phyloP scores from a whole-genome alignment of 1,284 basidiomycete genomes.

The Thecaphora frezii region DNA sequence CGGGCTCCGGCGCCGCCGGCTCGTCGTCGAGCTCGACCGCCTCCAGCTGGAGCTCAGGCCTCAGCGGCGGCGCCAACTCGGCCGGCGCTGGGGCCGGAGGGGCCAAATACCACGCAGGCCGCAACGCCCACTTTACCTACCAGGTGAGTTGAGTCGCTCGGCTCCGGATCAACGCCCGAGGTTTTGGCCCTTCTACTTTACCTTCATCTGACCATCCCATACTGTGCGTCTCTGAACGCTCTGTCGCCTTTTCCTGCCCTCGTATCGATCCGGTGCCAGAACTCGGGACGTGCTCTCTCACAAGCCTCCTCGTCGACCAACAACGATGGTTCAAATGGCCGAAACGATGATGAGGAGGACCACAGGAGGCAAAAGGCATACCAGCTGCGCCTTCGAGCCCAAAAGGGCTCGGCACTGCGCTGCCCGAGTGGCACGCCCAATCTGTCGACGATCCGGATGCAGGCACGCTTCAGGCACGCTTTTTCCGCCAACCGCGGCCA shows the following conservation, averaged over 20 bases:
- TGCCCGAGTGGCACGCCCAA: slow-evolving; percentile 4
- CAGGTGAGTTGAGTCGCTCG: slow-evolving; percentile 6
- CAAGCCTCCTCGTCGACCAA: slow-evolving; percentile 30
- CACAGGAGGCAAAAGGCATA: slow-evolving; percentile 24
- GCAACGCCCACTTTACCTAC: slow-evolving; percentile 46
- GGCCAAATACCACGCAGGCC: slow-evolving; percentile 49
- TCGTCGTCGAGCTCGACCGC: slow-evolving; percentile 30
- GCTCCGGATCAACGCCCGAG: background rate
- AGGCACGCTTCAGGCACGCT: slow-evolving; percentile 31
- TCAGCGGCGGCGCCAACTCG: slow-evolving; percentile 34
- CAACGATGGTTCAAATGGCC: slow-evolving; percentile 27
- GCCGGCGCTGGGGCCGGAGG: slow-evolving; percentile 46
- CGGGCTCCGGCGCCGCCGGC: slow-evolving; percentile 9
- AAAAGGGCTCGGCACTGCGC: slow-evolving; percentile 3
- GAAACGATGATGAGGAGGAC: slow-evolving; percentile 40
- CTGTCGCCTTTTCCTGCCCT: background rate
- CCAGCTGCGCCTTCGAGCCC: slow-evolving; percentile 23
- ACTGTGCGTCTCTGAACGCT: too few species aligned
- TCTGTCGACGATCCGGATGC: slow-evolving; percentile 28
- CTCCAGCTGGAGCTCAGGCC: slow-evolving; percentile 38
- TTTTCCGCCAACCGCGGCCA: slow-evolving; percentile 21
- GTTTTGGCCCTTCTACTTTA: background rate
- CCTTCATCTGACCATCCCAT: background rate
- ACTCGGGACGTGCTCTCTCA: slow-evolving; percentile 40
- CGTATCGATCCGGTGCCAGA: slow-evolving; percentile 4